Evolutionary conservation across 257 asterid genomes (phyloP).

Genomic region (Henckelia pumila): DNA sequence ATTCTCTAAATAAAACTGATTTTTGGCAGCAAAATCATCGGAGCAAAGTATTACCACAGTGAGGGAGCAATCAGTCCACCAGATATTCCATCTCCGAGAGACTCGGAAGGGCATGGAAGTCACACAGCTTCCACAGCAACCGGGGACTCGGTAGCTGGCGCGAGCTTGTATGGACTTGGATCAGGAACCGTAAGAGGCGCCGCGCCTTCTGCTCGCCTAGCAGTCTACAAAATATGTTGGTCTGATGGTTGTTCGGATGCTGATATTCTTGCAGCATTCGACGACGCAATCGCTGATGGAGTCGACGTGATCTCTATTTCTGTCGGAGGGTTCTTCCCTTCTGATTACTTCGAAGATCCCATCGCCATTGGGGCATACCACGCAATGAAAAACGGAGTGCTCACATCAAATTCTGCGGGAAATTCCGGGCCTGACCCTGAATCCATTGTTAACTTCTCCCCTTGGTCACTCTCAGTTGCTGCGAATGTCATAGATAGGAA

Average conservation of each 20-base stretch:
- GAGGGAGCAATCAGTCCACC: conserved; percentile 27
- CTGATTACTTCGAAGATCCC: conserved; percentile 36
- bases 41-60: conserved; percentile 51
- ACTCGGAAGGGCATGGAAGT: conserved; percentile 55
- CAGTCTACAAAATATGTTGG: conserved; percentile 65
- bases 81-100: conserved; percentile 51
- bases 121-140: conserved; percentile 64
- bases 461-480: conserved; percentile 47
- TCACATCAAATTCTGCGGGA: conserved; percentile 45
- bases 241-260: conserved; percentile 42
- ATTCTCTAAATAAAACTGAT: neutral
- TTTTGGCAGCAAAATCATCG: conserved; percentile 53
- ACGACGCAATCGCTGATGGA: conserved; percentile 47
- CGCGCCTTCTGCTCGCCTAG: conserved; percentile 54
- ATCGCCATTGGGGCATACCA: conserved; percentile 50
- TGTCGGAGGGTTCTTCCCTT: conserved; percentile 29
- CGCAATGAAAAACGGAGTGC: conserved; percentile 41
- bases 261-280: conserved; percentile 47
- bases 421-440: conserved; percentile 33
- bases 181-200: conserved; percentile 58
- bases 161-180: conserved; percentile 41
- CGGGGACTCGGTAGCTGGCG: conserved; percentile 35
- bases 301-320: conserved; percentile 40
- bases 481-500: conserved; percentile 45
- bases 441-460: conserved; percentile 30